Conservation (phyloP, 1,284 basidiomycete species). For the Fistulina hepatica region DNA sequence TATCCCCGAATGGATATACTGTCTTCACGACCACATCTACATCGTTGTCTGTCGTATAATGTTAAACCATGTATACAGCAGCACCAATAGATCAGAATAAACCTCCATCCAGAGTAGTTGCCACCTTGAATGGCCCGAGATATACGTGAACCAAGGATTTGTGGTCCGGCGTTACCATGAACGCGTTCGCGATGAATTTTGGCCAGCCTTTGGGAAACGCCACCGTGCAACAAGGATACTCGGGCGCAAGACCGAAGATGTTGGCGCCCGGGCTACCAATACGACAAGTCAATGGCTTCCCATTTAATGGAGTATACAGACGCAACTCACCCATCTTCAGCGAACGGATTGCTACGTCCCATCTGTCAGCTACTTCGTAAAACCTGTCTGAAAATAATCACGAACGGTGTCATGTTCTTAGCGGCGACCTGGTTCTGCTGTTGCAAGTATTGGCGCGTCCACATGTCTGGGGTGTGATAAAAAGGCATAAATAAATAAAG, state of each 20-base stretch:
- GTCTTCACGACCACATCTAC: slow-evolving; percentile 41
- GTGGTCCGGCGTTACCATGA: slow-evolving; percentile 39
- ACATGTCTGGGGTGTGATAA: slow-evolving; percentile 33
- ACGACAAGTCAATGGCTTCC: slow-evolving; percentile 1
- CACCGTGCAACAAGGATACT: slow-evolving; percentile 48
- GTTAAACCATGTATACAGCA: background rate
- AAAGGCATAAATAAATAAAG: too few species aligned
- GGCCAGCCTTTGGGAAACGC: slow-evolving; percentile 54
- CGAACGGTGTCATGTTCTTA: slow-evolving; percentile 46
- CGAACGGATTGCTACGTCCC: slow-evolving; percentile 37
- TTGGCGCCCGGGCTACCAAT: slow-evolving; percentile 45
- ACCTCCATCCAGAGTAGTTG: slow-evolving; percentile 35
- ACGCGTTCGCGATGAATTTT: slow-evolving; percentile 49
- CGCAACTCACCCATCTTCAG: slow-evolving; percentile 34
- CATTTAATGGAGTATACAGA: slow-evolving; percentile 1
- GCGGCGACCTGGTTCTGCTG: slow-evolving; percentile 50
- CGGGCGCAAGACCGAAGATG: slow-evolving; percentile 41
- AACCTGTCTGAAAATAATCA: slow-evolving; percentile 3
- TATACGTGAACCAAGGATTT: slow-evolving; percentile 43
- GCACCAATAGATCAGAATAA: slow-evolving; percentile 9
- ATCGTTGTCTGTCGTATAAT: slow-evolving; percentile 26
- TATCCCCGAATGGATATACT: slow-evolving; percentile 47
- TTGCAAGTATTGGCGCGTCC: slow-evolving; percentile 49
- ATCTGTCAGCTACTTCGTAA: slow-evolving; percentile 1
- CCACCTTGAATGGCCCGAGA: slow-evolving; percentile 41